Percentiles rank a stretch among this genome's conserved stretches.
Evolutionary conservation across 768 basidiomycete genomes (phyloP).

Genomic region (Pleurotus tuber-regium): DNA sequence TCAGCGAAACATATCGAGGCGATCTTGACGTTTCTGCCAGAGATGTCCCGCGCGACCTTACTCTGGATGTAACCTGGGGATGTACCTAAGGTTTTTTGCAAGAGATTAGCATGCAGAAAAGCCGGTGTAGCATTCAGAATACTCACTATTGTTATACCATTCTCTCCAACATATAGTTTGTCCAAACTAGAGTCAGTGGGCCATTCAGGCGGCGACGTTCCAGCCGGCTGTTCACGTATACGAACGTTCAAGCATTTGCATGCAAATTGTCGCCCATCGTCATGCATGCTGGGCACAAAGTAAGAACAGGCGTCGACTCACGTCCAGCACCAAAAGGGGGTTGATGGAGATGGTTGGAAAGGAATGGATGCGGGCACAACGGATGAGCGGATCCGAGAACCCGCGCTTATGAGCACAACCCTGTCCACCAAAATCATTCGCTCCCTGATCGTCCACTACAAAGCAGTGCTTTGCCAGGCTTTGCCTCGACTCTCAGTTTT

Average conservation of each 20-base stretch:
- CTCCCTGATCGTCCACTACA: conserved; percentile 2
- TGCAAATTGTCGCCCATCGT: conserved; percentile 34
- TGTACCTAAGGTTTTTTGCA: conserved; percentile 51
- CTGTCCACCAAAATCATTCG: conserved; percentile 1
- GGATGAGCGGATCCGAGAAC: conserved; percentile 7
- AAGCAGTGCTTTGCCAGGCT: background rate
- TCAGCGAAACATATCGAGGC: conserved; percentile 61
- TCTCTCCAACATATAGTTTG: conserved; percentile 61
- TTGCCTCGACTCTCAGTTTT: too few species aligned
- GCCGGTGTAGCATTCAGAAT: background rate
- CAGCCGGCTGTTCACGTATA: conserved; percentile 38
- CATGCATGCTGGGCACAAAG: conserved; percentile 17
- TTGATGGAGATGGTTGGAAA: conserved; percentile 6
- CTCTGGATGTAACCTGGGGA: conserved; percentile 68
- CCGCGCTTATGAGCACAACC: conserved; percentile 6
- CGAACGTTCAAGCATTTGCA: conserved; percentile 76
- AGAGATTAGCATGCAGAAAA: conserved; percentile 12
- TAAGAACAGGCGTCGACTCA: conserved; percentile 3
- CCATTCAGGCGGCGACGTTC: conserved; percentile 29
- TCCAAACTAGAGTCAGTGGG: conserved; percentile 41
- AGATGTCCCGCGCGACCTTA: conserved; percentile 43
- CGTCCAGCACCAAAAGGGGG: background rate
- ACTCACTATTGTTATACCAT: conserved; percentile 66
- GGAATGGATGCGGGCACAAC: conserved; percentile 7
- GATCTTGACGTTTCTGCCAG: conserved; percentile 45